Percentiles rank a stretch among this genome's conserved stretches.
Conservation (phyloP, 768 basidiomycete species). For the Chalciporus piperatus region DNA sequence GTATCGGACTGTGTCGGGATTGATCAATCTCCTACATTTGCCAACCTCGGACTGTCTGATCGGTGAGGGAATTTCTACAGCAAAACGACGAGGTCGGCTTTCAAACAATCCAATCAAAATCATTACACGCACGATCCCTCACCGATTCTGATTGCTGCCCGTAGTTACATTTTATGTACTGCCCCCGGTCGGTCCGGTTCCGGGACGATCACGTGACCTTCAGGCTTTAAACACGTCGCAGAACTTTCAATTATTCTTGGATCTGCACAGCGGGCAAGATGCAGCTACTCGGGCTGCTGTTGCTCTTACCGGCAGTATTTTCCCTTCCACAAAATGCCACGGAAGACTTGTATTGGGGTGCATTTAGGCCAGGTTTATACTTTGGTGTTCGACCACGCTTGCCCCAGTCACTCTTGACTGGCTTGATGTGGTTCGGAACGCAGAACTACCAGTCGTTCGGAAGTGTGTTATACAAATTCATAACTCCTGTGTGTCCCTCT, state of each 20-base stretch:
- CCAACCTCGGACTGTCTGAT: no score
- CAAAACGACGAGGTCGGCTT: no score
- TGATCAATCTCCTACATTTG: no score
- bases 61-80: no score
- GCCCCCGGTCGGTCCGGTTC: no score
- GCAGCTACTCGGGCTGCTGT: conserved; percentile 27
- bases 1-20: no score
- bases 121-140: no score
- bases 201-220: conserved; percentile 16
- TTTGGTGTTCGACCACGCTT: conserved; percentile 85
- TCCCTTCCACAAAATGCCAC: conserved; percentile 33
- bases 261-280: conserved; percentile 4
- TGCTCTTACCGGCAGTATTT: conserved; percentile 19
- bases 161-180: no score
- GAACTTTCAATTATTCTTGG: neutral
- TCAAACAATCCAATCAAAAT: no score
- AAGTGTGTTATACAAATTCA: conserved; percentile 42
- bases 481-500: neutral
- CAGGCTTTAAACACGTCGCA: neutral
- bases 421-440: conserved; percentile 92
- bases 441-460: conserved; percentile 73
- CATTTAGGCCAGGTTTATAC: conserved; percentile 92
- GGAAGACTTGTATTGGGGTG: conserved; percentile 59
- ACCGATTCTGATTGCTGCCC: no score
- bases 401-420: conserved; percentile 89